Conservation (phyloP, 192 early-diverging fungal species). For the Podila verticillata region DNA sequence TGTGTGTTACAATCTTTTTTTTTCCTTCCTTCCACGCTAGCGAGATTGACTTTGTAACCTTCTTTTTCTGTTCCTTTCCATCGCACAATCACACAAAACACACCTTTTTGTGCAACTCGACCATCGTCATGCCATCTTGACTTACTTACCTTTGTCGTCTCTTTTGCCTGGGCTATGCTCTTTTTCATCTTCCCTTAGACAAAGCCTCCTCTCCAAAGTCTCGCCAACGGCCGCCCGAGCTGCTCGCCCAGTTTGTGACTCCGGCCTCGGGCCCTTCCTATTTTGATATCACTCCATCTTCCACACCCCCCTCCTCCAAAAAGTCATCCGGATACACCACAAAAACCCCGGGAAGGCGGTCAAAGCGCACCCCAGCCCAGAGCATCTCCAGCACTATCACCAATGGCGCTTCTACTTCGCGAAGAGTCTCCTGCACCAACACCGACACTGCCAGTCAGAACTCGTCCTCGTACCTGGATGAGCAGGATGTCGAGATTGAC, state of each 20-base stretch:
- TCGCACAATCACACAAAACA: no score
- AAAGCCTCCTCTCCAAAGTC: not conserved
- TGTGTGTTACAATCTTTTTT: not conserved
- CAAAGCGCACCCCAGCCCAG: conserved; percentile 36
- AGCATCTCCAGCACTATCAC: conserved; percentile 47
- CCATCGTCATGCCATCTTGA: not conserved
- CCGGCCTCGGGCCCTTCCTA: conserved; percentile 38
- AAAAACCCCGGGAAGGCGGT: conserved; percentile 37
- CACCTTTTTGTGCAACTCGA: not conserved
- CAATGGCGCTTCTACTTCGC: conserved; percentile 21
- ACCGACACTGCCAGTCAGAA: conserved; percentile 34
- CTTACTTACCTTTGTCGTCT: no score
- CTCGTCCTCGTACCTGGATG: conserved; percentile 30
- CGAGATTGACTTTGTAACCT: conserved; percentile 11
- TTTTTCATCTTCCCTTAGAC: not conserved
- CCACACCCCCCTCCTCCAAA: conserved; percentile 3
- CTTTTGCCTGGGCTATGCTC: conserved; percentile 21
- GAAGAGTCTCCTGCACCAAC: conserved; percentile 19
- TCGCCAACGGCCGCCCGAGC: not conserved
- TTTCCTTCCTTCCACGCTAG: conserved; percentile 1
- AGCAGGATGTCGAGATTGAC: conserved; percentile 40
- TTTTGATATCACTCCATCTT: conserved; percentile 41
- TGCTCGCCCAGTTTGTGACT: conserved; percentile 21
- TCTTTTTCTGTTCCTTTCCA: conserved; percentile 13
- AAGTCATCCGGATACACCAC: conserved; percentile 26